These are phyloP conservation scores for Myxozyma monticola DNA, from an alignment of 805 yeast species.

Conservation along the genomic window DNA sequence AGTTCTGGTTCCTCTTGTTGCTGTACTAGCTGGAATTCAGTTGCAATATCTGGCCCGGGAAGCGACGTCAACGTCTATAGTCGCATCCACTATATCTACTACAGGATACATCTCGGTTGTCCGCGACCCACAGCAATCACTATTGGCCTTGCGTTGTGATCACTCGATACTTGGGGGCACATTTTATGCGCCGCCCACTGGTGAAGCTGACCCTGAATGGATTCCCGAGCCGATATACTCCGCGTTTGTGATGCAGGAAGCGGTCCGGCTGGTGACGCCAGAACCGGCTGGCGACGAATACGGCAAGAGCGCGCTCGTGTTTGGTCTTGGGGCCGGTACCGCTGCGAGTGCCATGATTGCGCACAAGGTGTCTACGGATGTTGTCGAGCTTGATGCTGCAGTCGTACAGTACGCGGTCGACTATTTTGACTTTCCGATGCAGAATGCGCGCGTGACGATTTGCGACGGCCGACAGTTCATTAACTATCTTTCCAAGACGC, in stretches of 20 bases:
- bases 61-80: not conserved
- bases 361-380: slow-evolving; percentile 14
- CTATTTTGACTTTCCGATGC: slow-evolving; percentile 18
- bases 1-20: not conserved
- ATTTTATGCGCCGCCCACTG: slow-evolving; percentile 9
- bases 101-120: slow-evolving; percentile 26
- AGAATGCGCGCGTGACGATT: slow-evolving; percentile 7
- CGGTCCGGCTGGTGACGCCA: slow-evolving; percentile 23
- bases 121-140: not conserved
- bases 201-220: slow-evolving; percentile 2
- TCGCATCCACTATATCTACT: slow-evolving; percentile 12
- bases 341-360: slow-evolving; percentile 19
- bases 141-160: slow-evolving; percentile 17
- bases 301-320: slow-evolving; percentile 14
- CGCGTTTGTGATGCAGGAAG: slow-evolving; percentile 26
- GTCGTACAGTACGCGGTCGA: slow-evolving; percentile 21
- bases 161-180: slow-evolving; percentile 28
- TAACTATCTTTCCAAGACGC: slow-evolving; percentile 4
- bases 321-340: slow-evolving; percentile 28
- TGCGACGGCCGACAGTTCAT: slow-evolving; percentile 15
- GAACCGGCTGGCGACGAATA: slow-evolving; percentile 7
- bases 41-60: not conserved
- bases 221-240: slow-evolving; percentile 22
- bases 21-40: not conserved
- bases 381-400: slow-evolving; percentile 23